Conservation (phyloP, 1,139 yeast species). For the Candida tetrigidarum region DNA sequence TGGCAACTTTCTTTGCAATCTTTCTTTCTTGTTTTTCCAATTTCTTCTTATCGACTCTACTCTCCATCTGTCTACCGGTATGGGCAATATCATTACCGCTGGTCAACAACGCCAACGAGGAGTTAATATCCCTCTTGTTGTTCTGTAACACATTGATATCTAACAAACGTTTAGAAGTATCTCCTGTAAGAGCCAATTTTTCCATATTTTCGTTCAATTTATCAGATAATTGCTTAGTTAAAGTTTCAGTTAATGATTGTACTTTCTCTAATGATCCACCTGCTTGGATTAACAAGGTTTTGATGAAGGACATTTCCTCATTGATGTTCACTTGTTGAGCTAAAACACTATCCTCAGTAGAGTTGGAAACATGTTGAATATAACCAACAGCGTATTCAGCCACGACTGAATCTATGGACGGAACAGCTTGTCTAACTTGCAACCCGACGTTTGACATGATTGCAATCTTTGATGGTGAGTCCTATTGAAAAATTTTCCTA, state of each 20-base stretch:
- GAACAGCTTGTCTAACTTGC: conserved; percentile 88
- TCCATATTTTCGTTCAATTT: conserved; percentile 73
- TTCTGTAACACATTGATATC: conserved; percentile 65
- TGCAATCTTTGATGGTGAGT: conserved; percentile 1
- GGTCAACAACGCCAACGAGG: conserved; percentile 72
- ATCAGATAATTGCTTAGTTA: conserved; percentile 53
- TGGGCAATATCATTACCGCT: conserved; percentile 87
- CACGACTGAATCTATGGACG: conserved; percentile 86
- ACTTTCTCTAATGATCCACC: conserved; percentile 74
- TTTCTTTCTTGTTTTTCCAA: conserved; percentile 96
- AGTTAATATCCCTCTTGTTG: conserved; percentile 72
- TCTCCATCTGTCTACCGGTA: conserved; percentile 88
- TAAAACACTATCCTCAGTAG: conserved; percentile 82
- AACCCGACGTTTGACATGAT: conserved; percentile 57
- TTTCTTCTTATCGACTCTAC: conserved; percentile 94
- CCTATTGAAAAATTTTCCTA: conserved; percentile 5
- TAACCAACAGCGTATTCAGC: conserved; percentile 93
- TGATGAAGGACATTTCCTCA: conserved; percentile 67
- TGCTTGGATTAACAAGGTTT: conserved; percentile 69
- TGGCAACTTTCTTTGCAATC: conserved; percentile 95
- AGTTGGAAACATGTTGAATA: conserved; percentile 71
- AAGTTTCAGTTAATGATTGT: conserved; percentile 43
- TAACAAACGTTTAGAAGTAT: conserved; percentile 78
- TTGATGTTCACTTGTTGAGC: conserved; percentile 72
- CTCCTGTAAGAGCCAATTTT: conserved; percentile 69